Conservation (phyloP, 768 basidiomycete genomes). For the Wakefieldia striispora region DNA sequence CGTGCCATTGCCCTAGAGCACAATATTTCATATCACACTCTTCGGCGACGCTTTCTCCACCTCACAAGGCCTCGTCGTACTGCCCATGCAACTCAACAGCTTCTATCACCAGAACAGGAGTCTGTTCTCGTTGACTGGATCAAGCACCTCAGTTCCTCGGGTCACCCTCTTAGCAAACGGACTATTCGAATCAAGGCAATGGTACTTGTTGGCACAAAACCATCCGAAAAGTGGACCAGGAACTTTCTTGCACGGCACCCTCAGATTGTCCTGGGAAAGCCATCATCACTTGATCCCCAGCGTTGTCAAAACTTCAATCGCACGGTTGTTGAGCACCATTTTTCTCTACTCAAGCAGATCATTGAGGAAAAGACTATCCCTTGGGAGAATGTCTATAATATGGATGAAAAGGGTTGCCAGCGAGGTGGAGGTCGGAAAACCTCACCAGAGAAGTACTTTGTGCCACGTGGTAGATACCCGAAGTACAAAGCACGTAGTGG, state of each 20-base stretch:
- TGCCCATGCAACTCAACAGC: neutral
- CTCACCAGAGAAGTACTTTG: conserved; percentile 21
- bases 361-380: conserved; percentile 28
- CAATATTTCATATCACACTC: neutral
- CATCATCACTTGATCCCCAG: neutral
- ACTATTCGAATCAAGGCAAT: too few species aligned
- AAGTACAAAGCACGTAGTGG: conserved; percentile 19
- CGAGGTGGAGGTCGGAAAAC: conserved; percentile 26
- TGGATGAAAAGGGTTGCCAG: conserved; percentile 12
- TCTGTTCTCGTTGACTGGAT: too few species aligned
- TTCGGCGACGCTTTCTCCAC: neutral
- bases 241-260: too few species aligned
- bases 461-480: too few species aligned
- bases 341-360: conserved; percentile 19
- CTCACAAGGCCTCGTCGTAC: neutral
- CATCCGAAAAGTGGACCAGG: too few species aligned
- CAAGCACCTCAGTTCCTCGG: too few species aligned
- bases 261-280: too few species aligned
- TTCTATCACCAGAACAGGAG: too few species aligned
- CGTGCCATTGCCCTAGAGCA: neutral
- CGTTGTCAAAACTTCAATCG: neutral
- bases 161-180: too few species aligned
- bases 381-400: conserved; percentile 31
- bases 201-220: too few species aligned
- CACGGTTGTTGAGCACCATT: conserved; percentile 26